Conservation (phyloP, 2,329 filamentous ascomycete genomes). For the Pestalotiopsis sp. region DNA sequence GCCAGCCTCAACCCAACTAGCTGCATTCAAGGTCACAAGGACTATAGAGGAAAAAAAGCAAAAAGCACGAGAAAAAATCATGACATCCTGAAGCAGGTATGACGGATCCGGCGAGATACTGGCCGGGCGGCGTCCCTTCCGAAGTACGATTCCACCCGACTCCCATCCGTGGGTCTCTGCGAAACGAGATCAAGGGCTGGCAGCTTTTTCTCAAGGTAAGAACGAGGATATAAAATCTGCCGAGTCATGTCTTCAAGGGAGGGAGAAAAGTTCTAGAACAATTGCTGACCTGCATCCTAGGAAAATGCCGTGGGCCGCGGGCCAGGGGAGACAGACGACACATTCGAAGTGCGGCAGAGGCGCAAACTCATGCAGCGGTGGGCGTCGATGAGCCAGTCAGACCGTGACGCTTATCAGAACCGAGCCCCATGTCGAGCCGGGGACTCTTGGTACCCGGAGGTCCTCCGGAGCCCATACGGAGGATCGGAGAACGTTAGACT, state of each 20-base stretch:
- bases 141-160: not conserved
- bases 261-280: not conserved
- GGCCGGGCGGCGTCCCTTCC: not conserved
- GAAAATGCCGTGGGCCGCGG: not conserved
- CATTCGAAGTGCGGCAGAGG: not conserved
- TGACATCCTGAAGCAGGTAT: not conserved
- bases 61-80: not conserved
- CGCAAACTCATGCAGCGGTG: not conserved
- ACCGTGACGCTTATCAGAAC: constrained; percentile 4
- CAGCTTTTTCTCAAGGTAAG: constrained; percentile 3
- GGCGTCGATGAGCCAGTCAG: constrained; percentile 1
- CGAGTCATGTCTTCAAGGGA: not conserved
- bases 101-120: constrained; percentile 3
- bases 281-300: not conserved
- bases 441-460: constrained; percentile 1
- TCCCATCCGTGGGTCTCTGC: not conserved
- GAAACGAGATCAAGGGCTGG: constrained; percentile 1
- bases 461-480: not conserved
- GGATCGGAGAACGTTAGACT: not conserved
- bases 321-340: not conserved
- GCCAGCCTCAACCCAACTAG: not conserved
- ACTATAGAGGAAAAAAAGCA: not conserved
- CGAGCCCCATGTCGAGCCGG: not conserved
- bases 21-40: not conserved
- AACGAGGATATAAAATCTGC: not conserved